phyloP scores from a whole-genome alignment of 306 rosid genomes.

The Prunus kanzakura region DNA sequence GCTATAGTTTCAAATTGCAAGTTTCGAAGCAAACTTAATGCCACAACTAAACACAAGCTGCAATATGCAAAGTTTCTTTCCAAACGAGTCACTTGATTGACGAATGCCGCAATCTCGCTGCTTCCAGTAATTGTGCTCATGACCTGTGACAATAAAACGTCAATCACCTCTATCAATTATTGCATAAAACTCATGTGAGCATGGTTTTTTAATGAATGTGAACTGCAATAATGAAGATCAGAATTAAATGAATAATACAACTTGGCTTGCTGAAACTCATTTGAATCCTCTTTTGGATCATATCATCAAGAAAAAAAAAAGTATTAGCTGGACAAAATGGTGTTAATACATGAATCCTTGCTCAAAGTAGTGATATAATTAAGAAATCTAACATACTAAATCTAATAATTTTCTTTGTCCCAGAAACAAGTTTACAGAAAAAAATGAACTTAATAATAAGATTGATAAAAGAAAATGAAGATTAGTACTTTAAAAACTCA shows the following conservation, averaged over 20 bases:
- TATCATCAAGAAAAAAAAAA: too few relatives aligned
- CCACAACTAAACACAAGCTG: neutral
- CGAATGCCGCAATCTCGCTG: conserved; percentile 18
- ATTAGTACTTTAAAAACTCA: conserved; percentile 18
- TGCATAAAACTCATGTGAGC: neutral
- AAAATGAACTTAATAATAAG: neutral
- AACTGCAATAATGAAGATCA: neutral
- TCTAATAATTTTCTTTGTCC: too few relatives aligned
- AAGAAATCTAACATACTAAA: too few relatives aligned
- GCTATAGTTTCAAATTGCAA: conserved; percentile 56
- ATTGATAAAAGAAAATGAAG: neutral
- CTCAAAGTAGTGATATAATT: too few relatives aligned
- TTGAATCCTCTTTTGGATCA: too few relatives aligned
- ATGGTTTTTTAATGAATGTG: too few relatives aligned
- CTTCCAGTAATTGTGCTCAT: neutral
- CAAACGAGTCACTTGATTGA: conserved; percentile 30
- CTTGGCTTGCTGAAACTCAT: too few relatives aligned
- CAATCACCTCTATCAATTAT: neutral
- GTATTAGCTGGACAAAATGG: too few relatives aligned
- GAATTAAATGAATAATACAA: too few relatives aligned
- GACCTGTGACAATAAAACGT: too few relatives aligned
- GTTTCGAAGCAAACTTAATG: conserved; percentile 18
- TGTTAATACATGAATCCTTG: neutral
- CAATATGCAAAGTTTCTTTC: conserved; percentile 30
- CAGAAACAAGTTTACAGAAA: too few relatives aligned